Conservation (phyloP, 1,139 yeast species). For the Candida anutae region DNA sequence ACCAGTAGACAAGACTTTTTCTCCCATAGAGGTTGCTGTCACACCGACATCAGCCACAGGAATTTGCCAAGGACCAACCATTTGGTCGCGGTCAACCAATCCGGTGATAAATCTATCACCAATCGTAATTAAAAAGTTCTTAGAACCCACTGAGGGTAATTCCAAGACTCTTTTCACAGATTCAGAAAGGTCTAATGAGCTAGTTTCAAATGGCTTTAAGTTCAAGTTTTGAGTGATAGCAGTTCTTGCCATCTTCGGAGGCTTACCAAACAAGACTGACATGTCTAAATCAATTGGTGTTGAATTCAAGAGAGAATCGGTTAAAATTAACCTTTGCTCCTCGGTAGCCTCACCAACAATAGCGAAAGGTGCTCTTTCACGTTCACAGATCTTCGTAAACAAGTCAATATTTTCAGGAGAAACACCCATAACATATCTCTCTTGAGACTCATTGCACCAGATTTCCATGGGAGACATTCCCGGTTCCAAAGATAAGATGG, state of each 20-base stretch:
- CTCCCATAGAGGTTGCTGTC: constrained; percentile 85
- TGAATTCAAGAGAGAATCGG: constrained; percentile 64
- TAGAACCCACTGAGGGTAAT: constrained; percentile 93
- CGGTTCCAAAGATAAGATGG: constrained; percentile 85
- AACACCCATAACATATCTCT: constrained; percentile 92
- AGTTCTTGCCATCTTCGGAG: constrained; percentile 88
- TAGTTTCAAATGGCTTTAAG: constrained; percentile 39
- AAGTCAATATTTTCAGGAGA: constrained; percentile 66
- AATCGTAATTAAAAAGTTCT: constrained; percentile 88
- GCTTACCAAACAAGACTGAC: constrained; percentile 95
- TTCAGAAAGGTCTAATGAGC: constrained; percentile 36
- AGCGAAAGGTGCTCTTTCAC: constrained; percentile 95
- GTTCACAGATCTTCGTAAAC: constrained; percentile 74
- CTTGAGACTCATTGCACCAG: constrained; percentile 99
- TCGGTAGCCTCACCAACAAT: constrained; percentile 92
- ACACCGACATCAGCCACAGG: constrained; percentile 99
- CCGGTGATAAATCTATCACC: constrained; percentile 98
- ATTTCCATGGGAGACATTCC: constrained; percentile 99
- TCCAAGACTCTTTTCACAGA: constrained; percentile 78
- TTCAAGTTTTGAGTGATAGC: constrained; percentile 58
- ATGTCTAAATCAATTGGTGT: constrained; percentile 95
- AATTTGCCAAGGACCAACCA: constrained; percentile 99
- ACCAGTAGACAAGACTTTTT: constrained; percentile 64
- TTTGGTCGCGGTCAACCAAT: constrained; percentile 92
- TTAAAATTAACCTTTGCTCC: constrained; percentile 75